Percentiles rank a stretch among this genome's conserved stretches.
phyloP scores from a whole-genome alignment of 2,329 filamentous ascomycete genomes.

The Fonsecaea erecta region DNA sequence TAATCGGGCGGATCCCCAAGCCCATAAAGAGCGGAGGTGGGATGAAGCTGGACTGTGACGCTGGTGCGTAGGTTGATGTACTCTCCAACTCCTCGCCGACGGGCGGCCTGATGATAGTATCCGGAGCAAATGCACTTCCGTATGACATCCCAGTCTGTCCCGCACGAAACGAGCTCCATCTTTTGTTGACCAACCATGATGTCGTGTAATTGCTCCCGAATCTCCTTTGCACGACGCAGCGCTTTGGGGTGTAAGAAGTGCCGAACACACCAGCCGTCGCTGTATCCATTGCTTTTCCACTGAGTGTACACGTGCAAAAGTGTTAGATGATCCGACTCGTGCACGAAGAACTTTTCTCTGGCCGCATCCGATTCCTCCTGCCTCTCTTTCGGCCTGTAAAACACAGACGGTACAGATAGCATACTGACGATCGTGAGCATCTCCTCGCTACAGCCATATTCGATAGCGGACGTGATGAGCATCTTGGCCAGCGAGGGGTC shows the following conservation, averaged over 20 bases:
- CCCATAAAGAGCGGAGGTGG: constrained; percentile 90
- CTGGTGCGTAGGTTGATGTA: constrained; percentile 96
- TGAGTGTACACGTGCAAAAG: constrained; percentile 94
- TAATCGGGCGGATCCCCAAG: constrained; percentile 94
- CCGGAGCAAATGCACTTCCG: constrained; percentile 96
- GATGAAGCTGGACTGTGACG: constrained; percentile 91
- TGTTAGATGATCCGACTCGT: constrained; percentile 94
- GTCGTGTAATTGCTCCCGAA: constrained; percentile 88
- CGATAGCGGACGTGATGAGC: constrained; percentile 84
- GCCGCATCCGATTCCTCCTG: constrained; percentile 95
- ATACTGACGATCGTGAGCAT: constrained; percentile 98
- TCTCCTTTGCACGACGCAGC: constrained; percentile 86
- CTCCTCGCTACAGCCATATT: constrained; percentile 93
- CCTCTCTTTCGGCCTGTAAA: constrained; percentile 94
- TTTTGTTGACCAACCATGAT: constrained; percentile 88
- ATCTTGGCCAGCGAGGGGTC: constrained; percentile 94
- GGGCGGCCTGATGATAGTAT: constrained; percentile 97
- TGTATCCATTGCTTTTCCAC: constrained; percentile 89
- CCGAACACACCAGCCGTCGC: constrained; percentile 87
- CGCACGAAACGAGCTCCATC: constrained; percentile 84
- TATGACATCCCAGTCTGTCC: constrained; percentile 95
- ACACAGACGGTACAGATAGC: constrained; percentile 94
- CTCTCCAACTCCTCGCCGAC: constrained; percentile 94
- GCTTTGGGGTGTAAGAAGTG: constrained; percentile 98
- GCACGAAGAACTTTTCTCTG: constrained; percentile 97